Conservation (phyloP, 2,329 filamentous ascomycete genomes). For the Epichloe elymi region DNA sequence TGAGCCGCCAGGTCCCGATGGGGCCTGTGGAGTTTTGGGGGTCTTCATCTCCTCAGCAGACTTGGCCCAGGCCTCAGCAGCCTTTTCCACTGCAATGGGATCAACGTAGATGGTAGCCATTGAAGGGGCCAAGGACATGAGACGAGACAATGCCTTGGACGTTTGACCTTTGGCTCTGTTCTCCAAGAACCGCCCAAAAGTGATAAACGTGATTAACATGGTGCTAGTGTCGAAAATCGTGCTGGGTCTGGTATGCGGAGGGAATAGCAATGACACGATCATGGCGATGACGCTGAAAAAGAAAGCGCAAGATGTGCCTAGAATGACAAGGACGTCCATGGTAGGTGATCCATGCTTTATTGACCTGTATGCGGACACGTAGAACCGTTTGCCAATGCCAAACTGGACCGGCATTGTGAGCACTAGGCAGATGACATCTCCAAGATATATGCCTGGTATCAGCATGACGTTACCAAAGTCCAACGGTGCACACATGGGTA, state of each 20-base stretch:
- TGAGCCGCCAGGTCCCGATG: constrained; percentile 28
- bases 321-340: constrained; percentile 91
- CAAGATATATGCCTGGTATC: constrained; percentile 69
- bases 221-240: constrained; percentile 97
- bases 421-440: constrained; percentile 69
- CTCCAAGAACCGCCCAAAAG: constrained; percentile 79
- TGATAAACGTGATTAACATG: constrained; percentile 96
- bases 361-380: constrained; percentile 84
- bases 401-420: constrained; percentile 94
- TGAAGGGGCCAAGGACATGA: constrained; percentile 92
- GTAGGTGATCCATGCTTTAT: constrained; percentile 83
- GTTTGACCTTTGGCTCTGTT: constrained; percentile 94
- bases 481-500: constrained; percentile 75
- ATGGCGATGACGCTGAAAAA: constrained; percentile 88
- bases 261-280: constrained; percentile 62
- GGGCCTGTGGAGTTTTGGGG: constrained; percentile 26
- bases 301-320: constrained; percentile 91
- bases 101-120: constrained; percentile 96
- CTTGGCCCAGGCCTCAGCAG: constrained; percentile 60
- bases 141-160: constrained; percentile 76
- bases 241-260: constrained; percentile 65
- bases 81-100: constrained; percentile 84
- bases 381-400: constrained; percentile 89
- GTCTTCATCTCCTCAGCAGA: constrained; percentile 21
- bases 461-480: constrained; percentile 62